Evolutionary conservation across 768 basidiomycete genomes (phyloP), one percentile per base, ranked within the genome.

Genomic region (Auricularia sp.): DNA sequence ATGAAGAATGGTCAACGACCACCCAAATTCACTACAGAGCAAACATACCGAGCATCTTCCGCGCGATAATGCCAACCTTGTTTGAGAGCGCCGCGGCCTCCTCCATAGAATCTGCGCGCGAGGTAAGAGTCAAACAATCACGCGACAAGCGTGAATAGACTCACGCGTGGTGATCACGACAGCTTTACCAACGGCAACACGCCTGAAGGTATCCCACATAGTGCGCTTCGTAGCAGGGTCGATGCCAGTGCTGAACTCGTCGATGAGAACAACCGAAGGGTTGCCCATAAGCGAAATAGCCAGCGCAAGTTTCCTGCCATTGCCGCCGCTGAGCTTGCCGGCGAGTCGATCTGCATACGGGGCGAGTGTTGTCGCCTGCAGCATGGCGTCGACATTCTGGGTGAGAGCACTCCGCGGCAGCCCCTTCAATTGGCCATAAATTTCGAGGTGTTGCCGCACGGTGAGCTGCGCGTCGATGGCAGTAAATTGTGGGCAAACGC

Each of bases 401-500:
- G 76, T 68, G 35, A 91, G 69, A 60, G 85, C 83, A 1, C 71
- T 65, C 18, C 74, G 72, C 21, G 64, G 65, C 23, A 92, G 75
- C 2, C 90, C 90, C 71, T 91, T 91, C 42, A 91, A 78, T 21
- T 85, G 79, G 8, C 87, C 89, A 62, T 90, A 90, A 10, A 91
- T 78, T 65, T 80, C 66, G 39, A 91, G 76, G 70, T 92, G 90
- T 71, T 93, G 87, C 54, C 87, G 81, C 29, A 91, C 89, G 5
- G 88, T 90, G 47, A 91, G 72, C 69, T 90, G 86, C 12, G 83
- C 76, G 68, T 91, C 90, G 67, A 91, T 90, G 1, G 90, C 89
- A 1, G 89, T 90, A 73, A 91, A 90, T 67, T 91, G 90, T 0
- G 90, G 90, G 71, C 90, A 93, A 61, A 93, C 87, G 3, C 90